These are phyloP conservation scores for Ophioceras dolichostomum DNA, from an alignment of 2,329 filamentous ascomycete genomes.

Conservation along the genomic window DNA sequence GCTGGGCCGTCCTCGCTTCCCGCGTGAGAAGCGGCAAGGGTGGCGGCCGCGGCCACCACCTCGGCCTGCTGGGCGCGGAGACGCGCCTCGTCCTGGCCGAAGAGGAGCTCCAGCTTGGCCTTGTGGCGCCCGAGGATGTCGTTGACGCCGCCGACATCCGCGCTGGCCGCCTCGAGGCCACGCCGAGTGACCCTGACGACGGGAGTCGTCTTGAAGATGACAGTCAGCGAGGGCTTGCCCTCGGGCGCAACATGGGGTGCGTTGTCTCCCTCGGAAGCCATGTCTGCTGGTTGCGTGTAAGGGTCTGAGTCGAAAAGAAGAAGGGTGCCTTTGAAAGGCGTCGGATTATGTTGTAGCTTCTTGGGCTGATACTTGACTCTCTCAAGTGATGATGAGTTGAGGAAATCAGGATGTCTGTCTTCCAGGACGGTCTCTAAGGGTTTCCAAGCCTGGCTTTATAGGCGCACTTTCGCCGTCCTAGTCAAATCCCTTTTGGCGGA, in stretches of 20 bases:
- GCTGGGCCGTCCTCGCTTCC: neutral
- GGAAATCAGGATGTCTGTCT: no score
- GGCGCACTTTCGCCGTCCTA: no score
- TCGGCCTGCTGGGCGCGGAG: neutral
- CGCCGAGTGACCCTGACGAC: neutral
- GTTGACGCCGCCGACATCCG: neutral
- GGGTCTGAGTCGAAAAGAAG: neutral
- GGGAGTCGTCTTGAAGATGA: neutral
- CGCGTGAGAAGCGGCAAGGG: neutral
- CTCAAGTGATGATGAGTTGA: no score
- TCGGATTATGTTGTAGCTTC: no score
- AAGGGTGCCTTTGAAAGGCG: no score
- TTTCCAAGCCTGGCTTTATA: no score
- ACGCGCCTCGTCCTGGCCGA: neutral
- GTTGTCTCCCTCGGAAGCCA: neutral
- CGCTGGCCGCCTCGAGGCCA: neutral
- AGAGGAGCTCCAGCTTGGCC: neutral
- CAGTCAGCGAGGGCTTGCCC: neutral
- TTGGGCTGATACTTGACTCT: no score
- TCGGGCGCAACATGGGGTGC: neutral
- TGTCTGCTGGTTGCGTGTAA: no score
- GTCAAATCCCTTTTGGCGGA: no score
- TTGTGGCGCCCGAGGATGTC: neutral
- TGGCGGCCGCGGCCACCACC: neutral
- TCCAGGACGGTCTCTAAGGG: no score